These are phyloP conservation scores for Ochetophila trinervis DNA, from an alignment of 306 rosid species.

Conservation along the genomic window DNA sequence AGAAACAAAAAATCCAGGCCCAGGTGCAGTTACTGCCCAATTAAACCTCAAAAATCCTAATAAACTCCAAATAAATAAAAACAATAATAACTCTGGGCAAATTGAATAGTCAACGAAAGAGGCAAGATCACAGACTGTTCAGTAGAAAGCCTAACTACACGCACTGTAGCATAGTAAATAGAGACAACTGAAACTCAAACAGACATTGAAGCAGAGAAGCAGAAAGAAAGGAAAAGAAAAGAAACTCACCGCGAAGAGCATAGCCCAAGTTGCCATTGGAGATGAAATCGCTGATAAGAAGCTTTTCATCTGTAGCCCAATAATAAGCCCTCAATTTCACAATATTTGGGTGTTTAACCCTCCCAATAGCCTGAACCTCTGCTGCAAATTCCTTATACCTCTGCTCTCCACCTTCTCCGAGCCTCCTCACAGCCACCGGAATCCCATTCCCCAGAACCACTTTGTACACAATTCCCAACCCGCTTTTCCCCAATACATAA, in stretches of 20 bases:
- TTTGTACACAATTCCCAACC: slow-evolving; percentile 92
- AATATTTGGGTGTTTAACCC: slow-evolving; percentile 83
- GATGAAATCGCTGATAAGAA: slow-evolving; percentile 85
- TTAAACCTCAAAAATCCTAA: no score
- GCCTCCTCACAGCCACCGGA: slow-evolving; percentile 94
- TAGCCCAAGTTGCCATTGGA: slow-evolving; percentile 79
- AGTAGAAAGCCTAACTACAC: no score
- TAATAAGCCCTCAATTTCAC: slow-evolving; percentile 82
- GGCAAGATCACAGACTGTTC: no score
- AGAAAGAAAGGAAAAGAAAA: neutral
- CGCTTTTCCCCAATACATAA: slow-evolving; percentile 95
- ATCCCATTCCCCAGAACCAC: slow-evolving; percentile 92
- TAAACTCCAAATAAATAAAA: no score
- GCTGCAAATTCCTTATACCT: slow-evolving; percentile 88
- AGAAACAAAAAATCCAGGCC: no score
- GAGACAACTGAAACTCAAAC: no score
- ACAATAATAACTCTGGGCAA: no score
- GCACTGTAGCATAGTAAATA: no score
- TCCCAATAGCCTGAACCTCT: slow-evolving; percentile 89
- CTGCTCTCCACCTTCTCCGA: slow-evolving; percentile 96
- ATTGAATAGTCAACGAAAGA: no score
- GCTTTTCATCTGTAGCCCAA: slow-evolving; percentile 98
- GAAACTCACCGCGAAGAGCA: slow-evolving; percentile 69
- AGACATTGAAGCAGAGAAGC: neutral
- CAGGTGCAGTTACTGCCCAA: no score